These are phyloP conservation scores for Gryganskiella cystojenkinii DNA, from an alignment of 192 early-diverging fungal genomes.

Conservation along the genomic window DNA sequence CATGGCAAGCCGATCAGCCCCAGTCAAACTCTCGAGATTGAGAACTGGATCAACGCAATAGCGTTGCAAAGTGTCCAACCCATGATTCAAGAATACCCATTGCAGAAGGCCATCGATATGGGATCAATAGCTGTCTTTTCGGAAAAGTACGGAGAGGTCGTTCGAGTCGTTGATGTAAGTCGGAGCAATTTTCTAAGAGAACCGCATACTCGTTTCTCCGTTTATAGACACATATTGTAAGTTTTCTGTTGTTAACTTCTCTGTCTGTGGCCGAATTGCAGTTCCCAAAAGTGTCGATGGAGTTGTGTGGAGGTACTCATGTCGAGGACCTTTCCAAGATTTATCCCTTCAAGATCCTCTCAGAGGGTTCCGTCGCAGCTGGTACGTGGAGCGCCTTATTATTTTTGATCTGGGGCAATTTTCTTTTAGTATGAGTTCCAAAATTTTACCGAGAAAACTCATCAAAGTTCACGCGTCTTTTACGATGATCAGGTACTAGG, in stretches of 20 bases:
- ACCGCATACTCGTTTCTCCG: neutral
- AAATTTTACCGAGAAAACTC: neutral
- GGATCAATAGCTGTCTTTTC: conserved; percentile 65
- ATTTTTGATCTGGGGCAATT: no score
- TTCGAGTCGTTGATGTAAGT: conserved; percentile 67
- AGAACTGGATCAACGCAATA: conserved; percentile 62
- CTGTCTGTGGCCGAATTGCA: no score
- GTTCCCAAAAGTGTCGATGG: conserved; percentile 60
- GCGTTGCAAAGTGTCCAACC: conserved; percentile 51
- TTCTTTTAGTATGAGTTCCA: neutral
- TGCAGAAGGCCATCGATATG: conserved; percentile 58
- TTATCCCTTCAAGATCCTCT: conserved; percentile 67
- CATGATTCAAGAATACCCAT: conserved; percentile 50
- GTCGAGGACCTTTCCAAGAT: conserved; percentile 57
- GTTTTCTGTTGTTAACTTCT: neutral
- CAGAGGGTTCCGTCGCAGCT: conserved; percentile 66
- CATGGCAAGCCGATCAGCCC: conserved; percentile 57
- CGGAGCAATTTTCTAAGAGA: neutral
- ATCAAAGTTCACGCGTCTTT: neutral
- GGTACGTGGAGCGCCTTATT: conserved; percentile 51
- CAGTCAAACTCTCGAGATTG: conserved; percentile 57
- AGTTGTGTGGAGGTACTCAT: conserved; percentile 70
- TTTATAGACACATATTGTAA: neutral
- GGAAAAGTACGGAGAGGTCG: conserved; percentile 66
- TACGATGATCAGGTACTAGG: conserved; percentile 53